Base-by-base conservation (phyloP, 768 basidiomycete species). In the Suillus discolor region DNA sequence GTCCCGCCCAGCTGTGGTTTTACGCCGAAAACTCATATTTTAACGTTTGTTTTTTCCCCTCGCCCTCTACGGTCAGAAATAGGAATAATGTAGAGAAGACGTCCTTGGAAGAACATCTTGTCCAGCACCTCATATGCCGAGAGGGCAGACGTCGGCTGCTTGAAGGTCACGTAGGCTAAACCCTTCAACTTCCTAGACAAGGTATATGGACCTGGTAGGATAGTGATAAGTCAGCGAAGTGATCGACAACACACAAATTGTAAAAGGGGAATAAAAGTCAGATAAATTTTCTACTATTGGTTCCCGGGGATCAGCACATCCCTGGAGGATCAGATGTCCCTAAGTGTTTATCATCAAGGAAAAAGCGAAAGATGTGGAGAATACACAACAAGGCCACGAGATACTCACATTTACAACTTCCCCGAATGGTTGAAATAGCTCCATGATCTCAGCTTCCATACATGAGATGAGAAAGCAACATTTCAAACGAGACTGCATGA, bases 1-100 rank as follows among this genome's bases (percentile, higher is more conserved):
- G 63, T 91, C 91, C 68, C 89, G 89, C 39, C 90, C 89, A 18
- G 91, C 89, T 42, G 74, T 79, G 12, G 85, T 81, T 75, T 90
- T 95, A 65, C 87, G 82, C 73, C 90, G 88, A 41, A 83, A 83
- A 23, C 82, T 78, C 39, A 62, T 88, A 87, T 65, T 88, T 92
- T 66, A 93, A 79, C 4, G 87, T 75, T 34, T 78, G 81, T 67
- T 81, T 83, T 64, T 84, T 85, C 59, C 75, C 78, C 0, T 59
- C 70, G 2, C 77, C 79, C 20, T 83, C 80, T 45, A 69, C 59
- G 81, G 71, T 93, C 88, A 1, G 93, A 86, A 0, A 94, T 94
- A 0, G 92, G 92, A 1, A 99, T 81, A 62, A 99, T 89, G 72
- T 99, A 97, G 2, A 99, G 75, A 0, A 98, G 76, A 38, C 97